A percentile compares a stretch with the other conserved stretches of the same genome.
Evolutionary conservation across 768 basidiomycete genomes (phyloP).

Genomic region (Lentinula sp.): DNA sequence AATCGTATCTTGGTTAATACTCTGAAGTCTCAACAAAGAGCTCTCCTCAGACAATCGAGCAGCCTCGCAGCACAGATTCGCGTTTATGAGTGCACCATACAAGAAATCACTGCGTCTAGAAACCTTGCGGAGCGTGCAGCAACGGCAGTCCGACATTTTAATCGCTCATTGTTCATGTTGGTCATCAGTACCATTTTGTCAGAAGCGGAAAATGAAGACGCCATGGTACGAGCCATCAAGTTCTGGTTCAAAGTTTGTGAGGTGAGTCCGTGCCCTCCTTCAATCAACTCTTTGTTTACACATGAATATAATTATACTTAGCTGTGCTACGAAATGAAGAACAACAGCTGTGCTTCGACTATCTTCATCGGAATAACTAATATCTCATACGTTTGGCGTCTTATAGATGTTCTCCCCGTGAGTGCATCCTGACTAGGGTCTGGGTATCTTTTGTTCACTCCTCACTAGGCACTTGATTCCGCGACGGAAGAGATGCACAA

Average conservation of each 20-base stretch:
- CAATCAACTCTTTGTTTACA: not conserved
- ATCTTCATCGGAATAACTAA: not conserved
- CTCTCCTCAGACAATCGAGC: conserved; percentile 16
- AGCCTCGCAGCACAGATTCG: not conserved
- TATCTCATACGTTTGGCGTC: not conserved
- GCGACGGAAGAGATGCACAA: not conserved
- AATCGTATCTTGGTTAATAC: conserved; percentile 34
- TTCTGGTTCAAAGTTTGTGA: not conserved
- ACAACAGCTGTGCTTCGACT: not conserved
- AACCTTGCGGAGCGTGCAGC: not conserved
- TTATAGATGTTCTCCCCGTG: not conserved
- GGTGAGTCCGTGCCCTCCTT: not conserved
- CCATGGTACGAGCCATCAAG: not conserved
- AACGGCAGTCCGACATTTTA: not conserved
- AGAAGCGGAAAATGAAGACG: not conserved
- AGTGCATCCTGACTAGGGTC: not conserved
- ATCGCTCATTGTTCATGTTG: conserved; percentile 4
- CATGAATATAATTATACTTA: not conserved
- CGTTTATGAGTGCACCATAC: not conserved
- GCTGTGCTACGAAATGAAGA: not conserved
- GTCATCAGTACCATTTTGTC: conserved; percentile 3
- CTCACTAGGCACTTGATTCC: not conserved
- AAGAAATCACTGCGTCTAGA: not conserved
- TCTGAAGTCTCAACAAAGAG: conserved; percentile 21
- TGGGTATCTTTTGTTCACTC: not conserved